A percentile compares a stretch with the other conserved stretches of the same genome.
phyloP scores from a whole-genome alignment of 257 asterid genomes.

The Coffea eugenioides region DNA sequence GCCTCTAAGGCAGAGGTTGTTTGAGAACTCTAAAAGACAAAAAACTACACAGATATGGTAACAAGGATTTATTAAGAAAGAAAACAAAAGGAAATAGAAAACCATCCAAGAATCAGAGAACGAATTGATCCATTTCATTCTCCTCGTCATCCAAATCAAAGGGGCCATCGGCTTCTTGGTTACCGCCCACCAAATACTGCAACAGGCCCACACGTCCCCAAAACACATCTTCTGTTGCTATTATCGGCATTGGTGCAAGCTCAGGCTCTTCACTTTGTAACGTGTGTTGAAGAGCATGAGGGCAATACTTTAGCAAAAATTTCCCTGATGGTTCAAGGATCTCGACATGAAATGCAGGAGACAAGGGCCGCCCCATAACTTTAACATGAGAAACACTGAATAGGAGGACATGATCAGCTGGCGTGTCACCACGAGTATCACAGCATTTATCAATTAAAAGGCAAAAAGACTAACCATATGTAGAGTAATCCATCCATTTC shows the following conservation, averaged over 20 bases:
- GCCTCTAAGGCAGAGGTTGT: not conserved
- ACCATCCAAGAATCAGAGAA: constrained; percentile 1
- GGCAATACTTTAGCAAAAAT: constrained; percentile 39
- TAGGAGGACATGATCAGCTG: not conserved
- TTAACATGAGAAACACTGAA: constrained; percentile 69
- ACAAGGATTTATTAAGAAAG: not conserved
- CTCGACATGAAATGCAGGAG: constrained; percentile 56
- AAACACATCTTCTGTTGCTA: constrained; percentile 37
- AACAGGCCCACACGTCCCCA: constrained; percentile 30
- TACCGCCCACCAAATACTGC: constrained; percentile 16
- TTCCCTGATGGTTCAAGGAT: constrained; percentile 39
- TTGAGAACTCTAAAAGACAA: not conserved
- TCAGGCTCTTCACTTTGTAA: constrained; percentile 29
- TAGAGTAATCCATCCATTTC: constrained; percentile 61
- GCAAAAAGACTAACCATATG: constrained; percentile 52
- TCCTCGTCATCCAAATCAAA: constrained; percentile 12
- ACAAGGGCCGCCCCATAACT: constrained; percentile 55
- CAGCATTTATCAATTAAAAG: not conserved
- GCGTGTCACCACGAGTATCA: not conserved
- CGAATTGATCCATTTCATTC: constrained; percentile 11
- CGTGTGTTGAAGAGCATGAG: constrained; percentile 29
- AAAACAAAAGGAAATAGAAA: not conserved
- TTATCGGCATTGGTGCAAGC: not conserved
- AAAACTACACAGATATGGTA: not conserved
- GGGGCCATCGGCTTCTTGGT: not conserved